Base-by-base conservation (phyloP, 23 red algal species). In the Pyropia yezoensis region DNA sequence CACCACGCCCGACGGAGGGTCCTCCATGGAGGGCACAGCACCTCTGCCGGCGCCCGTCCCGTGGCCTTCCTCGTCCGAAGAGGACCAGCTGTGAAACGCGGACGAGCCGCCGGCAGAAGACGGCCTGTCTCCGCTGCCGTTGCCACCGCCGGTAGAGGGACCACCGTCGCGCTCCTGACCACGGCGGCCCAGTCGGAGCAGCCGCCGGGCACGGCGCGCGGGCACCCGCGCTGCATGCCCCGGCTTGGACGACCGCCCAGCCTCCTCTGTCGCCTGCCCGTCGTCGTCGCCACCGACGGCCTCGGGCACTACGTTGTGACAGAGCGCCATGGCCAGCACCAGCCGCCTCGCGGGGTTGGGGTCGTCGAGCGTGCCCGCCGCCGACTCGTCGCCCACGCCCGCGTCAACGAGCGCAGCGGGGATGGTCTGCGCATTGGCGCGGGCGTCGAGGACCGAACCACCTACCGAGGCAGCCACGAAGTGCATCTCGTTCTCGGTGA, bases 401-500 rank as follows among this genome's bases (percentile, higher is more conserved):
- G 61, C 61, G n/a, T 28, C 33, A 32, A 15, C 45, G 52, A 73
- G 33, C 16, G 58, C 83, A 26, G 39, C 69, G n/a, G 27, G 17
- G 65, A 88, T 39, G 34, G n/a, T 22, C 7, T 20, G n/a, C 14
- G 32, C 14, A 27, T 54, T 32, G 16, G 65, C 52, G 19, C 86
- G 77, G 11, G 70, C 50, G 47, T 90, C 86, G 52, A 85, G 74
- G 49, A 83, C 62, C 24, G 27, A 69, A 22, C 74, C 79, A 28
- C 66, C 56, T 4, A 76, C 61, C n/a, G 67, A 63, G 50, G 63
- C 76, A 8, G 82, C 77, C 11, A 83, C 82, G 57, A 83, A 95
- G 13, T 78, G 65, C 90, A 95, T 95, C 0, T 79, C 63, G 58
- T 95, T 95, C 33, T 83, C 71, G 14, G 90, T 95, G 21, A 95